Conservation (phyloP, 2,329 filamentous ascomycete genomes). For the Apiospora arundinis region DNA sequence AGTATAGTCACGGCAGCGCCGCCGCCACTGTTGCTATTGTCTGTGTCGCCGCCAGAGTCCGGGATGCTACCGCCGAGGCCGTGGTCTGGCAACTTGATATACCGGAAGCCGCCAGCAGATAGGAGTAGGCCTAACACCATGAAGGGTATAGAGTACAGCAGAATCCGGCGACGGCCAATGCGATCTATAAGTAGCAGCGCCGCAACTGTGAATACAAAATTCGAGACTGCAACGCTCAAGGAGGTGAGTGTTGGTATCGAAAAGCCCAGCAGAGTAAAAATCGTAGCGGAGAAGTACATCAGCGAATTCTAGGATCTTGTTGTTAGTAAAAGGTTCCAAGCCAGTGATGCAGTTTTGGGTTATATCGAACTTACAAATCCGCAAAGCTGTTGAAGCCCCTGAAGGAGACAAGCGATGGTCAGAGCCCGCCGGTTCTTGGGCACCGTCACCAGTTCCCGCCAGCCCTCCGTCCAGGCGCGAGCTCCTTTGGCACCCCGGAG, state of each 20-base stretch:
- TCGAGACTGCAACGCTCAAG: conserved; percentile 80
- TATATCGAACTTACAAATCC: conserved; percentile 59
- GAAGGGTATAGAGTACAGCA: conserved; percentile 82
- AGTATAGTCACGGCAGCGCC: conserved; percentile 67
- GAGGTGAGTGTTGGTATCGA: conserved; percentile 79
- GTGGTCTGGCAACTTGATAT: conserved; percentile 54
- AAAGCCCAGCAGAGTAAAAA: conserved; percentile 81
- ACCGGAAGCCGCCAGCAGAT: conserved; percentile 75
- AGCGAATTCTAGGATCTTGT: conserved; percentile 71
- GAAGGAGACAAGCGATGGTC: conserved; percentile 83
- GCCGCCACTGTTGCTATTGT: conserved; percentile 4
- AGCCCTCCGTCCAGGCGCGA: conserved; percentile 49
- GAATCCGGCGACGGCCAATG: conserved; percentile 78
- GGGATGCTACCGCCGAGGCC: background rate
- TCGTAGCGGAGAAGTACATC: conserved; percentile 90
- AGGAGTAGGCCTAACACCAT: conserved; percentile 78
- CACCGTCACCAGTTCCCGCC: conserved; percentile 61
- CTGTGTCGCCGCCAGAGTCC: background rate
- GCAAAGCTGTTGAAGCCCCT: conserved; percentile 87
- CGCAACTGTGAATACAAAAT: conserved; percentile 79
- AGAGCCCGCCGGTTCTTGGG: conserved; percentile 76
- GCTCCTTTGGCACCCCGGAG: conserved; percentile 39
- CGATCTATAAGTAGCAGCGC: conserved; percentile 80
- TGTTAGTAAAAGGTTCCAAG: conserved; percentile 20
- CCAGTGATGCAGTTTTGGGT: background rate